Evolutionary conservation across 345 rosid species (phyloP).

Genomic region (Linum usitatissimum): DNA sequence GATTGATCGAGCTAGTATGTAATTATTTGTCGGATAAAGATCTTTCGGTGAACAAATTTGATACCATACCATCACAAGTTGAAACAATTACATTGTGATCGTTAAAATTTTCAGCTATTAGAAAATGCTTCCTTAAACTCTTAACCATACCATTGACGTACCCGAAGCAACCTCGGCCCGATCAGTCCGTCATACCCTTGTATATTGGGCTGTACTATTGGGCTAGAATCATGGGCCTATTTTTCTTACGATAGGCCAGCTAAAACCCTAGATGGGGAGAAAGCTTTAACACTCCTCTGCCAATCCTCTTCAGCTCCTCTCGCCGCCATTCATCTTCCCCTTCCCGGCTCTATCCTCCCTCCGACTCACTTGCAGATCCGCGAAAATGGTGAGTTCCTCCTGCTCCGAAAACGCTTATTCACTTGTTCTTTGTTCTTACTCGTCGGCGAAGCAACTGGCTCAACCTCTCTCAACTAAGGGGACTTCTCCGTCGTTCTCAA

Average conservation of each 20-base stretch:
- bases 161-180: too few relatives aligned
- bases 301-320: background rate
- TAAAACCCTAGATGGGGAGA: background rate
- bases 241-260: background rate
- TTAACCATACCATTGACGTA: too few relatives aligned
- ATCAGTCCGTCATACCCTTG: too few relatives aligned
- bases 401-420: conserved; percentile 7
- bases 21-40: too few relatives aligned
- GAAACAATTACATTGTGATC: too few relatives aligned
- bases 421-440: conserved; percentile 37
- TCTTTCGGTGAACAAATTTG: too few relatives aligned
- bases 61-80: too few relatives aligned
- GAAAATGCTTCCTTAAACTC: too few relatives aligned
- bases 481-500: background rate
- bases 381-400: background rate
- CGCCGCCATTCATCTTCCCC: background rate
- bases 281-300: background rate
- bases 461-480: background rate
- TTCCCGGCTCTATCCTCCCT: background rate
- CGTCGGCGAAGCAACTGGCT: background rate
- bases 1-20: too few relatives aligned
- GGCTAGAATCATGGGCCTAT: background rate
- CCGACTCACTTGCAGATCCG: background rate
- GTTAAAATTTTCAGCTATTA: too few relatives aligned
- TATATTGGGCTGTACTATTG: background rate